Conservation (phyloP, 805 yeast genomes). For the Cyberlindnera amylophila region DNA sequence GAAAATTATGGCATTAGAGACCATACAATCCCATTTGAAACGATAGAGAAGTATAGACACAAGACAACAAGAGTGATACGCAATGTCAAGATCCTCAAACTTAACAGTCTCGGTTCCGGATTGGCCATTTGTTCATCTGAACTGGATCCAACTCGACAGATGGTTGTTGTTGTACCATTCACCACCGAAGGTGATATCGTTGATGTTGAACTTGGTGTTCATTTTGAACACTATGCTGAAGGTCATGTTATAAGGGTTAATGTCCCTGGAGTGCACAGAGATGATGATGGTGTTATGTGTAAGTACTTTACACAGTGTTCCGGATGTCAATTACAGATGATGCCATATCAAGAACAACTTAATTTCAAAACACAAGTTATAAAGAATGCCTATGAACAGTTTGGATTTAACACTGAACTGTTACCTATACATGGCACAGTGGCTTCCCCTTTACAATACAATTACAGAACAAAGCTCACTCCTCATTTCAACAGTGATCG, state of each 20-base stretch:
- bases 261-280: conserved; percentile 39
- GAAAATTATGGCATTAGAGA: not conserved
- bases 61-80: conserved; percentile 2
- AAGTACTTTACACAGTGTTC: conserved; percentile 84
- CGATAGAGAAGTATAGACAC: conserved; percentile 7
- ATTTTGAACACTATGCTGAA: conserved; percentile 69
- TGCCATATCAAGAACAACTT: conserved; percentile 69
- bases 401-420: conserved; percentile 48
- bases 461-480: conserved; percentile 86
- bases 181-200: conserved; percentile 80
- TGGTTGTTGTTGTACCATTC: conserved; percentile 77
- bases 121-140: conserved; percentile 66
- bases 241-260: conserved; percentile 60
- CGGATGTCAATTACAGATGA: conserved; percentile 89
- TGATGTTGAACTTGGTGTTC: conserved; percentile 62
- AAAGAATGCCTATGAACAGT: conserved; percentile 72
- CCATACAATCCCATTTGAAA: conserved; percentile 3
- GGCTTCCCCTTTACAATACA: conserved; percentile 69
- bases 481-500: conserved; percentile 86
- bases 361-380: conserved; percentile 67
- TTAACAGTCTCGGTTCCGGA: conserved; percentile 76
- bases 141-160: conserved; percentile 19
- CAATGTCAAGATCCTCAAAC: conserved; percentile 38
- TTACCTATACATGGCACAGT: conserved; percentile 61
- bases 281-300: conserved; percentile 54